Evolutionary conservation across 2,329 filamentous ascomycete genomes (phyloP).

Genomic region (Aspergillus sp.): DNA sequence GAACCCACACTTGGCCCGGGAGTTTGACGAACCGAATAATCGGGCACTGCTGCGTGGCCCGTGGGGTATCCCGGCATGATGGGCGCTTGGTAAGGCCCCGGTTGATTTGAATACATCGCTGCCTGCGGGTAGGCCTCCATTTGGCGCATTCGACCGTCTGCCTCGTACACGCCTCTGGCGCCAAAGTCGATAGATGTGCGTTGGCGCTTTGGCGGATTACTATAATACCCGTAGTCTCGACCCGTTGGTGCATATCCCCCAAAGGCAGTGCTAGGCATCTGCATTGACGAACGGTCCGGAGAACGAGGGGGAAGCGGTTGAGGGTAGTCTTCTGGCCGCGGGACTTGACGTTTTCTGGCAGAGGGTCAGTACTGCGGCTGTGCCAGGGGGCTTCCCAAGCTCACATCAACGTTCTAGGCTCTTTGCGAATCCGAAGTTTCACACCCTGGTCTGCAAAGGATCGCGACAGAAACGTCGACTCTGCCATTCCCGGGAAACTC

Average conservation of each 20-base stretch:
- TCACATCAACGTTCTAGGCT: conserved; percentile 61
- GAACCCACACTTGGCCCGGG: conserved; percentile 3
- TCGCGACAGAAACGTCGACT: conserved; percentile 77
- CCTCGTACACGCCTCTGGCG: conserved; percentile 34
- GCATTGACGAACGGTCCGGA: conserved; percentile 37
- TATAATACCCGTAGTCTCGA: conserved; percentile 37
- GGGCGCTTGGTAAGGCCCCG: conserved; percentile 32
- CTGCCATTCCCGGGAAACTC: conserved; percentile 74
- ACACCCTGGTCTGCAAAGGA: conserved; percentile 87
- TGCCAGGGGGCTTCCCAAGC: conserved; percentile 13
- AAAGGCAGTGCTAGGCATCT: conserved; percentile 33
- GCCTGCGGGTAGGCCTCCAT: conserved; percentile 38
- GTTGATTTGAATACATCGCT: conserved; percentile 32
- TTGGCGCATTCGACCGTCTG: conserved; percentile 36
- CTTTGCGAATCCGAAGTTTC: conserved; percentile 76
- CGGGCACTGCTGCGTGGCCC: conserved; percentile 34
- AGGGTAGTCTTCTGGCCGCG: conserved; percentile 40
- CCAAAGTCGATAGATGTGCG: conserved; percentile 41
- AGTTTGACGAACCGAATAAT: conserved; percentile 35
- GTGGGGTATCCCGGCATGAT: conserved; percentile 35
- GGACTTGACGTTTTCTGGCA: conserved; percentile 37
- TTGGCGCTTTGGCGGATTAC: conserved; percentile 35
- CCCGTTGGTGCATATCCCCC: conserved; percentile 31
- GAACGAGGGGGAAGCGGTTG: conserved; percentile 35
- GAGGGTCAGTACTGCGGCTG: not conserved